These are phyloP conservation scores for Potentilla sterilis DNA, from an alignment of 306 rosid species.

Conservation along the genomic window DNA sequence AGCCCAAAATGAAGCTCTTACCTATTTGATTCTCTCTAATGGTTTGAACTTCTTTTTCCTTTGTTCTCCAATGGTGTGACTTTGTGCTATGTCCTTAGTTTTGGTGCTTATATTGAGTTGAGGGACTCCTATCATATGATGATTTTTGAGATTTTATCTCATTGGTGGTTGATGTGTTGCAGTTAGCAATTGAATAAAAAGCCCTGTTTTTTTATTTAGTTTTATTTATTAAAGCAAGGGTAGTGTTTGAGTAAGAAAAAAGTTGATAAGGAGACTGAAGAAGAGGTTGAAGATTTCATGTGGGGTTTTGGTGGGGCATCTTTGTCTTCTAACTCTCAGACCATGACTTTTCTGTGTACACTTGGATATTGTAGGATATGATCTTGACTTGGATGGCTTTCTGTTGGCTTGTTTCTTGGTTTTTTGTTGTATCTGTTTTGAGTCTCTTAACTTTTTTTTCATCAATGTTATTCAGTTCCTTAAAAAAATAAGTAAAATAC, in stretches of 20 bases:
- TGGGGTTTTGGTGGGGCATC: neutral
- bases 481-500: neutral
- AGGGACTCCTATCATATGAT: neutral
- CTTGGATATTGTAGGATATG: neutral
- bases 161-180: neutral
- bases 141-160: neutral
- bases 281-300: neutral
- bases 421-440: neutral
- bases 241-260: neutral
- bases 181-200: neutral
- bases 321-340: neutral
- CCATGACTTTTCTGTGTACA: neutral
- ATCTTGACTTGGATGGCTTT: neutral
- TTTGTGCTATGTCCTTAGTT: neutral
- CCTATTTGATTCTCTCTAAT: neutral
- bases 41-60: neutral
- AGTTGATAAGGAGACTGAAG: neutral
- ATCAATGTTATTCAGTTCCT: neutral
- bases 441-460: neutral
- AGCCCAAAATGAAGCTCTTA: neutral
- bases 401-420: neutral
- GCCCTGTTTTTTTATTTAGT: neutral
- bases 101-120: neutral
- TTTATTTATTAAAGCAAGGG: neutral
- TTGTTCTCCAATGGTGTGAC: neutral